Evolutionary conservation across 2,329 filamentous ascomycete species (phyloP).

Genomic region (Penicillium sp.): DNA sequence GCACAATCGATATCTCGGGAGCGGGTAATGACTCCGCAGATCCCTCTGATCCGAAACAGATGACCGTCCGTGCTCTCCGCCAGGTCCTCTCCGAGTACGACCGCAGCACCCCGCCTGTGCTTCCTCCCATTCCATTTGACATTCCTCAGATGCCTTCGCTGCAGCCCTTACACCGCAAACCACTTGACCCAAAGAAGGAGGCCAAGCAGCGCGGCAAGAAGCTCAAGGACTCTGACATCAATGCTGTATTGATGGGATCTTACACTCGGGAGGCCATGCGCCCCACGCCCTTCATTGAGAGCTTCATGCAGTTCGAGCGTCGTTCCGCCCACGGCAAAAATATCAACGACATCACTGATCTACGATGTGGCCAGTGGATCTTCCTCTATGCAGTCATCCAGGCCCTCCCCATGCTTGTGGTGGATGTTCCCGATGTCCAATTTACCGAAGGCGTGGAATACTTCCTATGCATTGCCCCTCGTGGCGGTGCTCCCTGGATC

Average conservation of each 20-base stretch:
- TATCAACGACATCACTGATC: slow-evolving; percentile 45
- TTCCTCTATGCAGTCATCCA: slow-evolving; percentile 51
- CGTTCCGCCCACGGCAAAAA: slow-evolving; percentile 43
- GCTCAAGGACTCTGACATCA: slow-evolving; percentile 74
- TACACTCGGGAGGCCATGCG: slow-evolving; percentile 71
- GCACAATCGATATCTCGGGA: slow-evolving; percentile 66
- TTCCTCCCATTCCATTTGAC: slow-evolving; percentile 89
- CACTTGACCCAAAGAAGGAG: slow-evolving; percentile 69
- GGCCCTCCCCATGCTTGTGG: slow-evolving; percentile 47
- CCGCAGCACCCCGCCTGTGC: slow-evolving; percentile 78
- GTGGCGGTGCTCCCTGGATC: slow-evolving; percentile 49
- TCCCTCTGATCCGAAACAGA: slow-evolving; percentile 50
- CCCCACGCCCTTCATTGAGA: slow-evolving; percentile 46
- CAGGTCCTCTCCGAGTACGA: slow-evolving; percentile 85
- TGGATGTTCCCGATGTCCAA: slow-evolving; percentile 47
- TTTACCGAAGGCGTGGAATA: slow-evolving; percentile 48
- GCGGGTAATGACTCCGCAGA: slow-evolving; percentile 45
- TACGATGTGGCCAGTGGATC: slow-evolving; percentile 51
- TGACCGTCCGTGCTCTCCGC: slow-evolving; percentile 66
- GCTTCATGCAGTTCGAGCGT: slow-evolving; percentile 49
- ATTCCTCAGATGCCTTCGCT: slow-evolving; percentile 72
- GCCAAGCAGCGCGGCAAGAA: slow-evolving; percentile 66
- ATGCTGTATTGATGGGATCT: slow-evolving; percentile 70
- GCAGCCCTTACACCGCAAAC: slow-evolving; percentile 60
- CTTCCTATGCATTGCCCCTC: slow-evolving; percentile 49